A percentile compares a stretch with the other conserved stretches of the same genome.
These are phyloP conservation scores for Lunasporangiospora selenospora DNA, from an alignment of 192 early-diverging fungal genomes.

Conservation along the genomic window DNA sequence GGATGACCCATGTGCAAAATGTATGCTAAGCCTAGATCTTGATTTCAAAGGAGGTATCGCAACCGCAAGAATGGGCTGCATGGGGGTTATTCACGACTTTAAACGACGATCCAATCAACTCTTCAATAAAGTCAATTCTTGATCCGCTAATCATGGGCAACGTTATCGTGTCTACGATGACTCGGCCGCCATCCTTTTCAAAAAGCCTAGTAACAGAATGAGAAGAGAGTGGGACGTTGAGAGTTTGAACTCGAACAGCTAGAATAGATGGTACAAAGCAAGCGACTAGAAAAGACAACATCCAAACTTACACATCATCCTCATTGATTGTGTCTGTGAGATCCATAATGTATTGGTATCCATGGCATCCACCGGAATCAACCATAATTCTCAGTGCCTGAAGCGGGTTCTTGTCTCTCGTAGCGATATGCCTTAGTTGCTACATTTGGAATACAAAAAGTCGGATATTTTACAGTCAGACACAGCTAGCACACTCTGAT, in stretches of 20 bases:
- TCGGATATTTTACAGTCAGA: neutral
- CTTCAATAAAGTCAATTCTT: conserved; percentile 78
- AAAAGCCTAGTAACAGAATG: conserved; percentile 54
- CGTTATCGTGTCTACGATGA: conserved; percentile 76
- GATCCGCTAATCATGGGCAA: conserved; percentile 79
- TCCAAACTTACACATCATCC: conserved; percentile 69
- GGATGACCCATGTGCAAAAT: no score
- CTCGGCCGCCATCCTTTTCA: conserved; percentile 72
- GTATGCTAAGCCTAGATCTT: no score
- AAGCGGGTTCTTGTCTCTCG: conserved; percentile 52
- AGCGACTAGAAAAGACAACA: neutral
- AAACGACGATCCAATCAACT: conserved; percentile 83
- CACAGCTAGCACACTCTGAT: neutral
- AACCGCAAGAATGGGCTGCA: conserved; percentile 73
- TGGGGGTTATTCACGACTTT: conserved; percentile 79
- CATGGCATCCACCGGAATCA: conserved; percentile 89
- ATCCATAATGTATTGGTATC: conserved; percentile 85
- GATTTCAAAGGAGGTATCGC: conserved; percentile 73
- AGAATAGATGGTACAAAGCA: neutral
- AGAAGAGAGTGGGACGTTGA: neutral
- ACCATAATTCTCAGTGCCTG: conserved; percentile 74
- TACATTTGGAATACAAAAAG: conserved; percentile 20
- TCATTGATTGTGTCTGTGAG: conserved; percentile 67
- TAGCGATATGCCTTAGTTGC: conserved; percentile 60
- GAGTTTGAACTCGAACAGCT: no score